These are phyloP conservation scores for Pseudocercospora musae DNA, from an alignment of 2,329 filamentous ascomycete genomes.

Conservation along the genomic window DNA sequence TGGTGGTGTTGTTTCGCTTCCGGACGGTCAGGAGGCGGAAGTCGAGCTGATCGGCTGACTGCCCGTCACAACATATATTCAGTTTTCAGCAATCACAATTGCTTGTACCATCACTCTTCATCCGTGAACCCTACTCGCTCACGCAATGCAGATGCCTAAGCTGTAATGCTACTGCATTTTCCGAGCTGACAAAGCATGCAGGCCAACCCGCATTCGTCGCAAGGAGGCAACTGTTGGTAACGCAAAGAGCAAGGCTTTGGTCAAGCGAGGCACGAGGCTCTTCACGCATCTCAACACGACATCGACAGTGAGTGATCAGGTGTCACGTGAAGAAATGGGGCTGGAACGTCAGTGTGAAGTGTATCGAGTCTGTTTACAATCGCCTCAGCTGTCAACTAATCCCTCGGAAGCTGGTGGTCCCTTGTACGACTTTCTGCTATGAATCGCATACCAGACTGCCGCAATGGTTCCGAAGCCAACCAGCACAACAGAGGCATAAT, in stretches of 20 bases:
- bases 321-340: background rate
- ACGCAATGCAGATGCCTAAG: background rate
- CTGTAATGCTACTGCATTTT: background rate
- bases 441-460: slow-evolving; percentile 5
- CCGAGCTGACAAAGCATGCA: background rate
- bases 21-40: background rate
- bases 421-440: slow-evolving; percentile 7
- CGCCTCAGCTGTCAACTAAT: background rate
- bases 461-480: slow-evolving; percentile 43
- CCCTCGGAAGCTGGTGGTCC: slow-evolving; percentile 5
- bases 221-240: background rate
- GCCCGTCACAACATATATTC: background rate
- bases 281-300: background rate
- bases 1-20: background rate
- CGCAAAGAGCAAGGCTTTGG: background rate
- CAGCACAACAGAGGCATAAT: slow-evolving; percentile 58
- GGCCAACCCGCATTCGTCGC: background rate
- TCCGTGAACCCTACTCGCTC: background rate
- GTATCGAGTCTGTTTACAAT: background rate
- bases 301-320: background rate
- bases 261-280: background rate
- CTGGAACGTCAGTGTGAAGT: background rate
- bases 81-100: background rate
- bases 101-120: background rate
- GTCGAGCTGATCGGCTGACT: background rate